Conservation (phyloP, 495 filamentous ascomycete species). For the Pyronema domesticum region DNA sequence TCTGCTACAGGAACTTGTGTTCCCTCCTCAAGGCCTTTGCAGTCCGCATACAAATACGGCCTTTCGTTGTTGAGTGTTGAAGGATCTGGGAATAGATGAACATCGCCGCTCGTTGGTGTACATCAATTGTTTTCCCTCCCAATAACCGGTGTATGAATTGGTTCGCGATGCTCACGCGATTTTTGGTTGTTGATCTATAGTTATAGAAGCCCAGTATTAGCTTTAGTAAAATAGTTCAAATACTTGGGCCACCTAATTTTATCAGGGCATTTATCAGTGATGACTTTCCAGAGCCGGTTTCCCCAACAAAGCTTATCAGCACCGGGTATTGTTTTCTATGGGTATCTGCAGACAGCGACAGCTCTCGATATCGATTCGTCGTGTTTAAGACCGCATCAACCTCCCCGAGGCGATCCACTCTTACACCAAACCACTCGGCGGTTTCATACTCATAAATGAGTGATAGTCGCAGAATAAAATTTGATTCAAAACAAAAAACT, state of each 20-base stretch:
- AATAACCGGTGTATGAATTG: conserved; percentile 8
- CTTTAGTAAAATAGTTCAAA: neutral
- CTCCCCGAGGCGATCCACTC: too few relatives aligned
- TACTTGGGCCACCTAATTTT: conserved; percentile 11
- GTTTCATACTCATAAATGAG: too few relatives aligned
- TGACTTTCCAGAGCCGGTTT: conserved; percentile 19
- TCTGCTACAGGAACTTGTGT: conserved; percentile 16
- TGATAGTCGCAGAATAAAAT: too few relatives aligned
- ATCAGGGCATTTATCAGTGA: conserved; percentile 19
- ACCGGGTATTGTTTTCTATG: conserved; percentile 10
- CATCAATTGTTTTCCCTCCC: conserved; percentile 1
- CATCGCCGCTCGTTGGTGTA: conserved; percentile 24
- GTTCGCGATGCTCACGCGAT: neutral
- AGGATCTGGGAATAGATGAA: conserved; percentile 26
- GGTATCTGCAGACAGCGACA: neutral
- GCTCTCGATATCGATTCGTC: neutral
- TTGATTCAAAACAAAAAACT: too few relatives aligned
- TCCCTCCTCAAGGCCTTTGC: conserved; percentile 26
- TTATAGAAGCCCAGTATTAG: neutral
- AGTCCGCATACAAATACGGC: conserved; percentile 26
- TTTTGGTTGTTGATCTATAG: too few relatives aligned
- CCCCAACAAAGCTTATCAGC: conserved; percentile 19
- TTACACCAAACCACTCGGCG: too few relatives aligned
- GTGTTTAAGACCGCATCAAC: neutral
- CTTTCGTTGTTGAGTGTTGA: conserved; percentile 1